Percentiles rank a stretch among this genome's conserved stretches.
These are phyloP conservation scores for Podospora conica DNA, from an alignment of 495 filamentous ascomycete genomes.

Conservation along the genomic window DNA sequence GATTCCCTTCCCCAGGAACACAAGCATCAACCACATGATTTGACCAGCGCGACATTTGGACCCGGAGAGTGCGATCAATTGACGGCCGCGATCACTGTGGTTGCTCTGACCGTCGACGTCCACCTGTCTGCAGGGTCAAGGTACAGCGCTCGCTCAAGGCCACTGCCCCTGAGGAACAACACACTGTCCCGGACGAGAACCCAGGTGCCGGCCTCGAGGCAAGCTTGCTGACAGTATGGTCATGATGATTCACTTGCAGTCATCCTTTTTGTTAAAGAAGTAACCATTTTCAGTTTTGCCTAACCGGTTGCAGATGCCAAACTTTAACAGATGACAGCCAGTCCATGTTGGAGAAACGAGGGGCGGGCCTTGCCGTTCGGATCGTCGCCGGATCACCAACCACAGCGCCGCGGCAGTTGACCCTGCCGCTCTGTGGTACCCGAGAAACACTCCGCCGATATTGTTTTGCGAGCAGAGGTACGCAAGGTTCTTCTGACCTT, in stretches of 20 bases:
- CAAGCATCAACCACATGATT: too few species aligned
- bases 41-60: too few species aligned
- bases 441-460: neutral
- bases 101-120: too few species aligned
- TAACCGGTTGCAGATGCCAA: neutral
- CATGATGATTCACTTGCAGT: neutral
- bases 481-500: neutral
- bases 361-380: neutral
- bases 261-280: neutral
- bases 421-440: neutral
- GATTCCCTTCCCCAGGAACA: too few species aligned
- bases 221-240: neutral
- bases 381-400: neutral
- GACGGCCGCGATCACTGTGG: too few species aligned
- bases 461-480: neutral
- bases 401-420: neutral
- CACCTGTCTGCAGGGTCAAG: too few species aligned
- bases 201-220: neutral
- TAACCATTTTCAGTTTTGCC: neutral
- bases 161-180: neutral
- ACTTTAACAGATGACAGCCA: neutral
- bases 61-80: too few species aligned
- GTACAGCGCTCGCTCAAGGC: too few species aligned
- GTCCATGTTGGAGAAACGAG: neutral
- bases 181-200: neutral